Conservation (phyloP, 805 yeast species). For the Schwanniomyces vanrijiae region DNA sequence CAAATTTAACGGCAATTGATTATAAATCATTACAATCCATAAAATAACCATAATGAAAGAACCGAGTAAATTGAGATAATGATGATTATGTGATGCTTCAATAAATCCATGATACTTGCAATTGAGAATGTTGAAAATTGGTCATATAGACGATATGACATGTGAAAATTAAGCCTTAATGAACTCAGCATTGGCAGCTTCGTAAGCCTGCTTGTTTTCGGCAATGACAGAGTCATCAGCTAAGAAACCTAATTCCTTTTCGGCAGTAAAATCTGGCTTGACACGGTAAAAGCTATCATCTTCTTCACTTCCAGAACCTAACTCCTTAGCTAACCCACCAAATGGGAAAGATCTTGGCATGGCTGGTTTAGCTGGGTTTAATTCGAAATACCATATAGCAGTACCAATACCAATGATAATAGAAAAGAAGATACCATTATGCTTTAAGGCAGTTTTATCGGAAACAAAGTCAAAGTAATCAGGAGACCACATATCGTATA, state of each 20-base stretch:
- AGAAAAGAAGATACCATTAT: constrained; percentile 51
- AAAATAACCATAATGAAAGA: not conserved
- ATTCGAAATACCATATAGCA: constrained; percentile 43
- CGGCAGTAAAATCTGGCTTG: constrained; percentile 40
- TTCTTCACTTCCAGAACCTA: constrained; percentile 61
- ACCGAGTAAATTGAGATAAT: not conserved
- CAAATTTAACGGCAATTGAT: not conserved
- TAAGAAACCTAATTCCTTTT: constrained; percentile 35
- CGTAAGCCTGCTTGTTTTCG: constrained; percentile 31
- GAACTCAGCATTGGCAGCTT: constrained; percentile 36
- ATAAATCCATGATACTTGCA: not conserved
- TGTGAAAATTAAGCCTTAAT: constrained; percentile 22
- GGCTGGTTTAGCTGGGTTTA: constrained; percentile 65
- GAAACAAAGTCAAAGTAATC: constrained; percentile 64
- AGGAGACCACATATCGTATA: constrained; percentile 84
- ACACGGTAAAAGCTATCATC: constrained; percentile 45
- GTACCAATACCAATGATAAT: constrained; percentile 45
- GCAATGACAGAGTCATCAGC: constrained; percentile 27
- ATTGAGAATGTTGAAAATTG: not conserved
- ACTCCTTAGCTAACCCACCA: constrained; percentile 71
- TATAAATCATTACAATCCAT: not conserved
- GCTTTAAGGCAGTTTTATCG: constrained; percentile 60
- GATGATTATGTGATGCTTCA: not conserved
- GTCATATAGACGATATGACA: not conserved
- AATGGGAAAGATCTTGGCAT: constrained; percentile 74